Conservation (phyloP, 768 basidiomycete species). For the Tephrocybe sp. region DNA sequence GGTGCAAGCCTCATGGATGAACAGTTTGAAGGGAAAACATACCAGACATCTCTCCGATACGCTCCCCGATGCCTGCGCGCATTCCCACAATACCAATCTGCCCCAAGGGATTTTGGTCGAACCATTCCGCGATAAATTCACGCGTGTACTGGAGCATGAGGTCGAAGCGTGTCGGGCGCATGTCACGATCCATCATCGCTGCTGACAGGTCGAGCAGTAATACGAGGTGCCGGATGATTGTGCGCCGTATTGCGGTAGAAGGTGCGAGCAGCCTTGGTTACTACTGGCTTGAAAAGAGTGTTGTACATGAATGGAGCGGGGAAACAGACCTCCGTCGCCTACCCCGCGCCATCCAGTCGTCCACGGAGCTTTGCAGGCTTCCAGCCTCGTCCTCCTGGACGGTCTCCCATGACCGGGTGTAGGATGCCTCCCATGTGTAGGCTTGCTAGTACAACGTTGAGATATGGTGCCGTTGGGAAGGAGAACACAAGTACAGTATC, state of each 20-base stretch:
- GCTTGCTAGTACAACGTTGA: slow-evolving; percentile 51
- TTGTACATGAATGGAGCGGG: background rate
- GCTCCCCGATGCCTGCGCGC: slow-evolving; percentile 87
- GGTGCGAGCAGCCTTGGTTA: slow-evolving; percentile 68
- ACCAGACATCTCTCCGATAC: slow-evolving; percentile 93
- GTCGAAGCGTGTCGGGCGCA: slow-evolving; percentile 93
- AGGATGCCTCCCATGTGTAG: slow-evolving; percentile 96
- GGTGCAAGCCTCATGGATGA: background rate
- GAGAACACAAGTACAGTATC: slow-evolving; percentile 36
- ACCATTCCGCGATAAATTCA: slow-evolving; percentile 95
- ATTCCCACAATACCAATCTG: slow-evolving; percentile 96
- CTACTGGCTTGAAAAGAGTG: slow-evolving; percentile 1
- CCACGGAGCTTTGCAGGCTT: slow-evolving; percentile 86
- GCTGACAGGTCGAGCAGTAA: slow-evolving; percentile 89
- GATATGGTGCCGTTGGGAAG: slow-evolving; percentile 2
- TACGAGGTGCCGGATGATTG: slow-evolving; percentile 94
- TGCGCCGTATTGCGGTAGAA: slow-evolving; percentile 85
- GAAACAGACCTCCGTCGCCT: slow-evolving; percentile 72
- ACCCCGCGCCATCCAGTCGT: slow-evolving; percentile 84
- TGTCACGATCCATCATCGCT: slow-evolving; percentile 94
- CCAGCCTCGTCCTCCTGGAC: slow-evolving; percentile 96
- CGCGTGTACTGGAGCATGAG: slow-evolving; percentile 86
- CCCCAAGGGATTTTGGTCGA: slow-evolving; percentile 97
- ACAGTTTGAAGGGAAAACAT: slow-evolving; percentile 21
- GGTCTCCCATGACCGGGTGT: slow-evolving; percentile 94